phyloP scores from a whole-genome alignment of 2,329 filamentous ascomycete species.

The Cladophialophora bantiana region DNA sequence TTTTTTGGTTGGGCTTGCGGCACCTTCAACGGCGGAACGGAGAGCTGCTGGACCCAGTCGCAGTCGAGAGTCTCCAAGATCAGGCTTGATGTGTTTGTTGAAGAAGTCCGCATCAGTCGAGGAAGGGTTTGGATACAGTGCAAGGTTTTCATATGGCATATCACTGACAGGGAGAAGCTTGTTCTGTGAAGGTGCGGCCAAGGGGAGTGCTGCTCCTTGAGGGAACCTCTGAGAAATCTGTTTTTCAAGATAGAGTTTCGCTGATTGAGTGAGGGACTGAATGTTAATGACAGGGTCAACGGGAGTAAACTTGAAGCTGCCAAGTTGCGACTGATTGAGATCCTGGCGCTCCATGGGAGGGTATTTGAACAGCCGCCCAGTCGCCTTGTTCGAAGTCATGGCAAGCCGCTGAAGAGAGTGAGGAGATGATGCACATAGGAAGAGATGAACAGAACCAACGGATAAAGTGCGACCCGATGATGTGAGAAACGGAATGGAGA shows the following conservation, averaged over 20 bases:
- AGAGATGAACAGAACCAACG: conserved; percentile 11
- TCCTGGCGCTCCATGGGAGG: conserved; percentile 41
- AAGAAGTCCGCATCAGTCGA: conserved; percentile 33
- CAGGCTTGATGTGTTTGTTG: conserved; percentile 37
- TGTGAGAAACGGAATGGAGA: neutral
- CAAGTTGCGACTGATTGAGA: conserved; percentile 40
- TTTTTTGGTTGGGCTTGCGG: conserved; percentile 30
- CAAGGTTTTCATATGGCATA: neutral
- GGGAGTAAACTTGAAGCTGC: conserved; percentile 41
- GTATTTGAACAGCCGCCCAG: conserved; percentile 36
- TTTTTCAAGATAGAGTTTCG: conserved; percentile 22
- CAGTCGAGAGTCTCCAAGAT: conserved; percentile 36
- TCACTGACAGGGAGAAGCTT: neutral
- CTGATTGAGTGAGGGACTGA: conserved; percentile 17
- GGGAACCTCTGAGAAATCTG: conserved; percentile 15
- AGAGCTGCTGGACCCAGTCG: conserved; percentile 36
- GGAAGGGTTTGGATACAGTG: conserved; percentile 1
- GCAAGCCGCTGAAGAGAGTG: neutral
- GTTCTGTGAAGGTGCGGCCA: neutral
- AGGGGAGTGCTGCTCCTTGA: neutral
- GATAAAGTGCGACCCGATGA: conserved; percentile 12
- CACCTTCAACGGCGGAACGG: conserved; percentile 36
- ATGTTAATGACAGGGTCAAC: conserved; percentile 23
- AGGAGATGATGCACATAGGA: conserved; percentile 17
- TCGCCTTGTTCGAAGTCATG: conserved; percentile 24